These are phyloP conservation scores for Cajanus cajan DNA, from an alignment of 306 rosid species.

Conservation along the genomic window DNA sequence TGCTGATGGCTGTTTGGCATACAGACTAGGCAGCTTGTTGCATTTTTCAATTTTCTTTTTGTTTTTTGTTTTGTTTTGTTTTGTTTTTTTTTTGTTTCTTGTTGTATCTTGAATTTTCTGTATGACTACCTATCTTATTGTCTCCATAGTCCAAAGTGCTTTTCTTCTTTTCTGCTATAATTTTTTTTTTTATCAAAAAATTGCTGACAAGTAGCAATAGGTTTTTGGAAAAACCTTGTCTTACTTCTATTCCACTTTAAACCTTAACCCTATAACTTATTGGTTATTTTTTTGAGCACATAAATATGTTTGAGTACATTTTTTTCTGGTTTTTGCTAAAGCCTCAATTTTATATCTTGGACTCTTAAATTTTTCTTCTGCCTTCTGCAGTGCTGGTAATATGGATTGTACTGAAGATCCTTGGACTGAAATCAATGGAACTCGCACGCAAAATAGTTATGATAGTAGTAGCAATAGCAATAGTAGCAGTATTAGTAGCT, in stretches of 20 bases:
- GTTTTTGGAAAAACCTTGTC: slow-evolving; percentile 9
- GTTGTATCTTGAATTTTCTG: slow-evolving; percentile 7
- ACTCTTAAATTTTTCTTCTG: slow-evolving; percentile 30
- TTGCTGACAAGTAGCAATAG: not conserved
- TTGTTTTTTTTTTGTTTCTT: not conserved
- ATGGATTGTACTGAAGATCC: slow-evolving; percentile 66
- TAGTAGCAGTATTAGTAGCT: slow-evolving; percentile 89
- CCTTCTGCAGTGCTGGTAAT: slow-evolving; percentile 74
- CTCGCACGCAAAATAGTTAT: slow-evolving; percentile 59
- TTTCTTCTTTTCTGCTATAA: not conserved
- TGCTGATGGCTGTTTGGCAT: slow-evolving; percentile 12
- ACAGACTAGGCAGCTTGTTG: too few relatives aligned
- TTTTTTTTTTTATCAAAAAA: not conserved
- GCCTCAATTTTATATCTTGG: slow-evolving; percentile 23
- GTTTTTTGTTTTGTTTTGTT: not conserved
- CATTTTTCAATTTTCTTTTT: not conserved
- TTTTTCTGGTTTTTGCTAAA: slow-evolving; percentile 18
- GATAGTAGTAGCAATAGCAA: slow-evolving; percentile 97
- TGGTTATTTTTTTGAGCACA: slow-evolving; percentile 7
- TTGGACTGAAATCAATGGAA: slow-evolving; percentile 64
- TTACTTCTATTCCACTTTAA: not conserved
- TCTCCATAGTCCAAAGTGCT: slow-evolving; percentile 3
- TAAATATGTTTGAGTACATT: too few relatives aligned
- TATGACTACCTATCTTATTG: not conserved
- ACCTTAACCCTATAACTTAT: slow-evolving; percentile 9